A percentile compares a stretch with the other conserved stretches of the same genome.
Conservation (phyloP, 2,329 filamentous ascomycete genomes). For the Dryadomyces sulphureus region DNA sequence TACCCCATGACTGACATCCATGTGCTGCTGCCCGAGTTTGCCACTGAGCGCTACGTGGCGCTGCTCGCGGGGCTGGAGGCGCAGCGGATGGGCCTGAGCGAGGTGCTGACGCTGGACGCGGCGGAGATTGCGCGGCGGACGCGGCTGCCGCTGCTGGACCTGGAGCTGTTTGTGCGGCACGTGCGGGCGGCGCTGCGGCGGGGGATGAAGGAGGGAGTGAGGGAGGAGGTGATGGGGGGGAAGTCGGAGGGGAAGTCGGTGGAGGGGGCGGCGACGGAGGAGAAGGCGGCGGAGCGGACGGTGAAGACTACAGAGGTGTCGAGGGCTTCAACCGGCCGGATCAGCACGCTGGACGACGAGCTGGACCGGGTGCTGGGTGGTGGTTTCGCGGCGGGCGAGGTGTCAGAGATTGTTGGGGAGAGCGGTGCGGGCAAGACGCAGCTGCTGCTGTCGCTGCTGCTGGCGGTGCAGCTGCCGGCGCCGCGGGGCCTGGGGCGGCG, state of each 20-base stretch:
- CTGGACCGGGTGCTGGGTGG: conserved; percentile 66
- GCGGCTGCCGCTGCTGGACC: conserved; percentile 63
- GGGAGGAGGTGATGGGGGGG: too few relatives aligned
- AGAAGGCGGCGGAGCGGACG: conserved; percentile 33
- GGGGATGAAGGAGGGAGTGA: too few relatives aligned
- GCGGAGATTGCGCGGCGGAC: conserved; percentile 77
- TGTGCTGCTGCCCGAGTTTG: conserved; percentile 67
- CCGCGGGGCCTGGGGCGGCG: conserved; percentile 55
- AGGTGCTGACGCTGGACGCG: conserved; percentile 73
- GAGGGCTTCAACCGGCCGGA: conserved; percentile 34
- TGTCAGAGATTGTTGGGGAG: conserved; percentile 86
- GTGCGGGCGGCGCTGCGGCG: conserved; percentile 5
- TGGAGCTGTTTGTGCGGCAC: conserved; percentile 49
- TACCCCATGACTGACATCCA: conserved; percentile 73
- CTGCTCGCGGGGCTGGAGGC: conserved; percentile 70
- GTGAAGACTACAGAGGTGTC: neutral
- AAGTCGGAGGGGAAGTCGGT: too few relatives aligned
- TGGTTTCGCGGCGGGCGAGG: conserved; percentile 64
- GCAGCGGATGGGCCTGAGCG: conserved; percentile 61
- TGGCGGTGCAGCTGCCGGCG: conserved; percentile 67
- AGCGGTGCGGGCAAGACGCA: conserved; percentile 94
- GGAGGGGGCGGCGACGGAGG: too few relatives aligned
- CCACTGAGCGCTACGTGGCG: conserved; percentile 50
- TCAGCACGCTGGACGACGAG: conserved; percentile 65
- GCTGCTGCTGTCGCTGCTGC: conserved; percentile 69